Conservation (phyloP, 1,284 basidiomycete genomes). For the Boletus smithii region DNA sequence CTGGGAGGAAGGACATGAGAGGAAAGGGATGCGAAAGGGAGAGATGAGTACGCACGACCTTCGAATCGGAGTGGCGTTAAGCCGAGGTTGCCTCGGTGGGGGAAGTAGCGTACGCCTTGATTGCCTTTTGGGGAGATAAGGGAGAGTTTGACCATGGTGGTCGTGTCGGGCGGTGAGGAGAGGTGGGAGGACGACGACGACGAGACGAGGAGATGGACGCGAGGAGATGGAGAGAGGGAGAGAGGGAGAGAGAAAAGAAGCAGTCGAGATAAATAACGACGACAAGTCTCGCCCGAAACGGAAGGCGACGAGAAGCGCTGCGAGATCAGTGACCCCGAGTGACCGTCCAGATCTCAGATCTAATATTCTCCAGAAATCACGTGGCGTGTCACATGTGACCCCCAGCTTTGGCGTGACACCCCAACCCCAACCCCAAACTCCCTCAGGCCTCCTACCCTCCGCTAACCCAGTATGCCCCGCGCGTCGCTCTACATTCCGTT, state of each 20-base stretch:
- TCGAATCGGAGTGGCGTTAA: constrained; percentile 75
- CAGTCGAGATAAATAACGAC: constrained; percentile 35
- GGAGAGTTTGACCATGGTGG: constrained; percentile 56
- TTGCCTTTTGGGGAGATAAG: constrained; percentile 64
- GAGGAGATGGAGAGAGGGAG: constrained; percentile 15
- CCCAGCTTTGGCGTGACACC: constrained; percentile 9
- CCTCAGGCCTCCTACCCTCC: too few species aligned
- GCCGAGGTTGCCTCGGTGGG: constrained; percentile 73
- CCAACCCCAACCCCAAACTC: too few species aligned
- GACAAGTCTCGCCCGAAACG: constrained; percentile 26
- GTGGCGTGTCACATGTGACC: constrained; percentile 22
- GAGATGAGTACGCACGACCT: constrained; percentile 51
- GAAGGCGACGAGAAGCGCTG: constrained; percentile 34
- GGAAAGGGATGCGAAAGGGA: constrained; percentile 5
- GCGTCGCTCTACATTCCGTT: constrained; percentile 46
- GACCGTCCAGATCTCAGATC: constrained; percentile 28
- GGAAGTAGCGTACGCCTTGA: constrained; percentile 67
- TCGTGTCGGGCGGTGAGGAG: constrained; percentile 33
- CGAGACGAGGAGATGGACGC: constrained; percentile 25
- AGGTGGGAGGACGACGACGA: constrained; percentile 25
- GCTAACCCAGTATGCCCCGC: constrained; percentile 45
- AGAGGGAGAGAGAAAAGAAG: constrained; percentile 31
- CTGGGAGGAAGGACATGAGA: constrained; percentile 32
- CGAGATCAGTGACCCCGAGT: constrained; percentile 28
- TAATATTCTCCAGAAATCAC: constrained; percentile 15